phyloP scores from a whole-genome alignment of 768 basidiomycete species.

The Mycena metata region DNA sequence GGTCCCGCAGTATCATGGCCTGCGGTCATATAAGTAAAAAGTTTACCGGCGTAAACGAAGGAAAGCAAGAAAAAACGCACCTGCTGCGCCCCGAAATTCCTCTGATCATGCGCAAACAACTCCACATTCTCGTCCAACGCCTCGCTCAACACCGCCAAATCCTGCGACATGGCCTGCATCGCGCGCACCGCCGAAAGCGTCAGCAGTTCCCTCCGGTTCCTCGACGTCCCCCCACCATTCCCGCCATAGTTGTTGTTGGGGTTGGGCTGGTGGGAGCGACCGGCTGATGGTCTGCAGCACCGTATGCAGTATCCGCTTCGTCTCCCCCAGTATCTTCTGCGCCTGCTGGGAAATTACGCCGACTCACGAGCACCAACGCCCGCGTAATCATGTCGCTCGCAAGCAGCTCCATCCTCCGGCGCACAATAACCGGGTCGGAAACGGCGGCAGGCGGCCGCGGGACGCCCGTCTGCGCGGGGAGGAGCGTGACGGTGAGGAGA shows the following conservation, averaged over 20 bases:
- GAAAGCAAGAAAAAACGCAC: slow-evolving; percentile 52
- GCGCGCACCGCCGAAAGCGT: slow-evolving; percentile 81
- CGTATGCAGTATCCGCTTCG: slow-evolving; percentile 92
- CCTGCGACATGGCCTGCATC: slow-evolving; percentile 87
- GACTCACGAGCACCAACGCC: slow-evolving; percentile 89
- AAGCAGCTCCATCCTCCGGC: slow-evolving; percentile 95
- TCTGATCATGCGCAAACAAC: slow-evolving; percentile 91
- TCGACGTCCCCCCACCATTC: slow-evolving; percentile 59
- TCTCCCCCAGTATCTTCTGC: slow-evolving; percentile 90
- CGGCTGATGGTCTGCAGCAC: slow-evolving; percentile 89
- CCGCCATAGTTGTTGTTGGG: slow-evolving; percentile 42
- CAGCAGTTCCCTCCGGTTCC: slow-evolving; percentile 85
- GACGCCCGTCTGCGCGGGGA: slow-evolving; percentile 65
- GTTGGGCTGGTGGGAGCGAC: slow-evolving; percentile 71
- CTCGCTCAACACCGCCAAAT: slow-evolving; percentile 88
- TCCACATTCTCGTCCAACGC: slow-evolving; percentile 93
- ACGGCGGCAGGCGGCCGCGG: slow-evolving; percentile 60
- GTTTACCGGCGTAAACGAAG: not conserved
- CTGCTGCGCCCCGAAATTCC: slow-evolving; percentile 98
- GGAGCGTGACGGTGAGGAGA: slow-evolving; percentile 92
- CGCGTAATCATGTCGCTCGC: slow-evolving; percentile 98
- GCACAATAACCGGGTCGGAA: slow-evolving; percentile 91
- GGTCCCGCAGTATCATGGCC: slow-evolving; percentile 97
- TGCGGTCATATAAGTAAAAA: slow-evolving; percentile 45
- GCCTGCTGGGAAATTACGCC: slow-evolving; percentile 94